Evolutionary conservation across 352 stramenopile species (phyloP), one percentile per base, ranked within the genome.

Genomic region (Elongisporangium prolatum): DNA sequence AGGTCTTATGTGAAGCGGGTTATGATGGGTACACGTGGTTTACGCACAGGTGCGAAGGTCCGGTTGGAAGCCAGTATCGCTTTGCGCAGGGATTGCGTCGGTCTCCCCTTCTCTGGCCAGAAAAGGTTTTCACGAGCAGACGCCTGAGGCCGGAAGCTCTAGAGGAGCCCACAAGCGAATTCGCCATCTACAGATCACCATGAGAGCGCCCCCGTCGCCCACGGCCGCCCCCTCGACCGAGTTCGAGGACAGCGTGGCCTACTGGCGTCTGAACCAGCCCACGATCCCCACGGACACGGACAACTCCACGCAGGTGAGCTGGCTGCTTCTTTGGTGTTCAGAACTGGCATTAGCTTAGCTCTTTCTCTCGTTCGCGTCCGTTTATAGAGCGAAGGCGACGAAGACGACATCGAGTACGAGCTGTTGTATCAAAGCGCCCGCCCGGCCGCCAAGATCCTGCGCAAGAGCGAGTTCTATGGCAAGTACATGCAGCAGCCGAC

Each of bases 391-490:
- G 34, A 57, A 44, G 52, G 56, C 48, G 44, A 70, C 59, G 65
- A 72, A n/a, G 69, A 65, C 7, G 72, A 82, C 20, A 68, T 69
- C 48, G 76, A 89, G 54, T 90, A 91, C 54, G 78, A 90, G 49
- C 61, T 88, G 18, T 54, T 91, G 50, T 75, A 66, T 50, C 72
- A 76, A 14, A 72, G 79, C 60, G 71, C 78, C 48, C 56, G 67
- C 13, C 64, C 65, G 50, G 80, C 74, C 40, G 56, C 73, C 25
- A 57, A 73, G 55, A 75, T 91, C 38, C 58, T 93, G 44, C 63
- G 51, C 40, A 24, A 67, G 38, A 91, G 81, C 60, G 63, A 65
- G 28, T 91, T 82, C 61, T 88, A 77, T 63, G 54, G 51, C 22
- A 68, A 69, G 50, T 78, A 72, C 56, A 88, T 93, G 73, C 75